phyloP scores from a whole-genome alignment of 768 basidiomycete genomes.

The Amanita rubescens region DNA sequence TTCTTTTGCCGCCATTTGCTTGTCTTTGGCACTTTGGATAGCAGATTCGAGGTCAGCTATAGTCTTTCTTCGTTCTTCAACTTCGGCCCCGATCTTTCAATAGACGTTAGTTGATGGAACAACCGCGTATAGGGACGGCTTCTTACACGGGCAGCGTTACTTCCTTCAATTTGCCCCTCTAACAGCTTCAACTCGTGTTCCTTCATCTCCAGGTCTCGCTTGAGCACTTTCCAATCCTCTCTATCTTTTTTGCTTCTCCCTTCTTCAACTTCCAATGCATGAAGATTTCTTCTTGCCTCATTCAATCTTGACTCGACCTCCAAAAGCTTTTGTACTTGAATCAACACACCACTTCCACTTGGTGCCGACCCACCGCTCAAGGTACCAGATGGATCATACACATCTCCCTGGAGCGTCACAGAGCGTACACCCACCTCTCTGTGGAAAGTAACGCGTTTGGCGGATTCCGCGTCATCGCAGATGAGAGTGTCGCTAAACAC shows the following conservation, averaged over 20 bases:
- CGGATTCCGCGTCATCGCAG: slow-evolving; percentile 82
- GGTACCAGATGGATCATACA: slow-evolving; percentile 94
- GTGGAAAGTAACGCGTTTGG: slow-evolving; percentile 83
- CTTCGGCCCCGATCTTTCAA: slow-evolving; percentile 70
- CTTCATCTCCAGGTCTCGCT: slow-evolving; percentile 79
- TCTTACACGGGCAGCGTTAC: slow-evolving; percentile 84
- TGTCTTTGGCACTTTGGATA: slow-evolving; percentile 60
- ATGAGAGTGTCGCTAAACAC: slow-evolving; percentile 93
- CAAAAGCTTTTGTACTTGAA: slow-evolving; percentile 79
- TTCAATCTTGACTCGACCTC: slow-evolving; percentile 55
- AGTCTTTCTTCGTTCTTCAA: slow-evolving; percentile 60
- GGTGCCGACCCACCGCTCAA: slow-evolving; percentile 89
- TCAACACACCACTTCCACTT: slow-evolving; percentile 59
- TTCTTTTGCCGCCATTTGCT: slow-evolving; percentile 66
- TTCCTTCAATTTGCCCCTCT: slow-evolving; percentile 79
- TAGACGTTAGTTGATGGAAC: slow-evolving; percentile 1
- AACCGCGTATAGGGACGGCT: slow-evolving; percentile 17
- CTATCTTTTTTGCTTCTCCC: slow-evolving; percentile 41
- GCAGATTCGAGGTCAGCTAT: slow-evolving; percentile 53
- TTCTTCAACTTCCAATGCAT: slow-evolving; percentile 49
- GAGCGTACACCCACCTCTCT: slow-evolving; percentile 61
- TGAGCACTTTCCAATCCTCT: slow-evolving; percentile 52
- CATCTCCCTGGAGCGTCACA: slow-evolving; percentile 90
- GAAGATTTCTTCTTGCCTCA: slow-evolving; percentile 40
- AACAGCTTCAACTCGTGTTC: slow-evolving; percentile 78